phyloP scores from a whole-genome alignment of 176 grass and related monocot genomes.

The Calamus simplicifolius region DNA sequence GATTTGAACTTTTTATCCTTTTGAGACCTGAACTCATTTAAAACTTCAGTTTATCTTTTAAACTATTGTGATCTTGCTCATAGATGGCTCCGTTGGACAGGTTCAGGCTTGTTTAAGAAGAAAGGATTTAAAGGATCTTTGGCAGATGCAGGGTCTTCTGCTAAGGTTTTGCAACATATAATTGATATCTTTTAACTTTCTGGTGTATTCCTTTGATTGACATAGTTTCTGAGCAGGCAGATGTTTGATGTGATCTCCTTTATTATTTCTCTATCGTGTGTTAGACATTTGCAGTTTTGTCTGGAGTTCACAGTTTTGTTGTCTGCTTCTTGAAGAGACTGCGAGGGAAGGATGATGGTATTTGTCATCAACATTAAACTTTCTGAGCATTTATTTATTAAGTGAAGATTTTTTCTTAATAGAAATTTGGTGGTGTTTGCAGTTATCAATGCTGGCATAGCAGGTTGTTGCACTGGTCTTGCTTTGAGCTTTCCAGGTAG shows the following conservation, averaged over 20 bases:
- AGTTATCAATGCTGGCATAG: slow-evolving; percentile 80
- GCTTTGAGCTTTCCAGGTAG: slow-evolving; percentile 97
- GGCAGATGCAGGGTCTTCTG: slow-evolving; percentile 64
- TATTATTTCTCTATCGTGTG: slow-evolving; percentile 21
- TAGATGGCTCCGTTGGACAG: slow-evolving; percentile 10
- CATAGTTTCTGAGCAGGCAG: too few species aligned
- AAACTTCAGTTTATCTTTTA: too few species aligned
- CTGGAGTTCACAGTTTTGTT: slow-evolving; percentile 86
- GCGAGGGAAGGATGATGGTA: slow-evolving; percentile 95
- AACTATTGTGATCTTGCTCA: too few species aligned
- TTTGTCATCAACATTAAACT: not conserved
- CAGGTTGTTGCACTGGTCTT: slow-evolving; percentile 85
- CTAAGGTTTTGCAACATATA: slow-evolving; percentile 49
- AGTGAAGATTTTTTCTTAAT: slow-evolving; percentile 4
- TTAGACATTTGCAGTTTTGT: slow-evolving; percentile 92
- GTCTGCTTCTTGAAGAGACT: slow-evolving; percentile 74
- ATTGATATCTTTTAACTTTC: not conserved
- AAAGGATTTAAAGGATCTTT: slow-evolving; percentile 90
- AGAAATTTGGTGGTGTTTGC: slow-evolving; percentile 22
- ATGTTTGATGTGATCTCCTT: not conserved
- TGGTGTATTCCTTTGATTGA: not conserved
- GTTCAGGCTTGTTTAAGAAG: slow-evolving; percentile 78
- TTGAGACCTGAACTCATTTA: too few species aligned
- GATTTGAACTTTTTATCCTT: too few species aligned
- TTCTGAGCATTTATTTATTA: not conserved